A percentile compares a stretch with the other conserved stretches of the same genome.
phyloP scores from a whole-genome alignment of 345 rosid species.

The Eucalyptus pauciflora region DNA sequence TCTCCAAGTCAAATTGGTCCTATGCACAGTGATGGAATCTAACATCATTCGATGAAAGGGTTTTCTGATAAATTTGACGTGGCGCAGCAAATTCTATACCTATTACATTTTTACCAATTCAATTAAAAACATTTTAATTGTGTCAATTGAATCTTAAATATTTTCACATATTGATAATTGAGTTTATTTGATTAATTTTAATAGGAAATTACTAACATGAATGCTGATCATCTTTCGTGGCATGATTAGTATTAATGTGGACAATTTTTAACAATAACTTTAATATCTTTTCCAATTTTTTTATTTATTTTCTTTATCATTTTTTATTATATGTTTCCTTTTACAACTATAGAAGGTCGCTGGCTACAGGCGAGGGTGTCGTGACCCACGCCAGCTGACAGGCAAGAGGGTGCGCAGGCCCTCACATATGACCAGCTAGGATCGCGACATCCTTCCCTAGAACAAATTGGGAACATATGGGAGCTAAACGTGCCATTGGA shows the following conservation, averaged over 20 bases:
- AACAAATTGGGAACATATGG: background rate
- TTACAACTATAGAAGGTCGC: background rate
- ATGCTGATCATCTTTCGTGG: rapidly evolving
- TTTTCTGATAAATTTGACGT: background rate
- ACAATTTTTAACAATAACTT: no score
- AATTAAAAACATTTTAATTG: no score
- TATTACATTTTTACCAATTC: no score
- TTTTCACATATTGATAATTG: background rate
- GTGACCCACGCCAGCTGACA: rapidly evolving
- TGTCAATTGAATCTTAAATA: no score
- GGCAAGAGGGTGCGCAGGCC: background rate
- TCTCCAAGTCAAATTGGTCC: background rate
- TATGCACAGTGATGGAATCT: background rate
- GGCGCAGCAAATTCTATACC: background rate
- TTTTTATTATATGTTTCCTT: no score
- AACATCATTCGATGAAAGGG: background rate
- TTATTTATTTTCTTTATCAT: no score
- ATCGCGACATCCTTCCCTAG: rapidly evolving
- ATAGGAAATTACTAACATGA: background rate
- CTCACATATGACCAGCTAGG: background rate
- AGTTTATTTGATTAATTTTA: no score
- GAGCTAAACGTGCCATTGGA: background rate
- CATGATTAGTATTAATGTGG: rapidly evolving
- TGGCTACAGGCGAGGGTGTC: rapidly evolving
- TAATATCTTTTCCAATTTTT: no score